Conservation (phyloP, 1,284 basidiomycete genomes). For the Naganishia liquefaciens region DNA sequence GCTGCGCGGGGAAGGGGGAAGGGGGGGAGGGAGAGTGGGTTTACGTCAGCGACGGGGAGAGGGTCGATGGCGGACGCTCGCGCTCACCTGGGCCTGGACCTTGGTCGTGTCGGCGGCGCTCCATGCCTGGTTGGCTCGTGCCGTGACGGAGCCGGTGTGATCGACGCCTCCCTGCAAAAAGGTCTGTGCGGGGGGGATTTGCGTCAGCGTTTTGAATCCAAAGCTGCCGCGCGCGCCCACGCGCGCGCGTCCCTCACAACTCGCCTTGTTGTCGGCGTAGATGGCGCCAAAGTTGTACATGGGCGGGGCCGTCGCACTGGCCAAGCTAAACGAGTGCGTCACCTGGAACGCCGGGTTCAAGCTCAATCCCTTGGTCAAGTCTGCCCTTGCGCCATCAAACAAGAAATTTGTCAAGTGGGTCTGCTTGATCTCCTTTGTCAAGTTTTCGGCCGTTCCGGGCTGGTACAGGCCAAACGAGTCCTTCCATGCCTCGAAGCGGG, state of each 20-base stretch:
- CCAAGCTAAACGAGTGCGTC: constrained; percentile 83
- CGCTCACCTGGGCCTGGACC: constrained; percentile 78
- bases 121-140: constrained; percentile 90
- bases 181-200: constrained; percentile 58
- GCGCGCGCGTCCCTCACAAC: constrained; percentile 38
- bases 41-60: neutral
- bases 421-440: constrained; percentile 84
- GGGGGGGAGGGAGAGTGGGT: constrained; percentile 32
- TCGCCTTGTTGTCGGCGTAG: constrained; percentile 80
- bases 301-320: constrained; percentile 62
- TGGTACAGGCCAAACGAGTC: constrained; percentile 75
- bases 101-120: constrained; percentile 77
- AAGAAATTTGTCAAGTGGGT: constrained; percentile 92
- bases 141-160: constrained; percentile 86
- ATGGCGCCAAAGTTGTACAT: constrained; percentile 95
- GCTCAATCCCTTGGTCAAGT: constrained; percentile 91
- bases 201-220: too few relatives aligned
- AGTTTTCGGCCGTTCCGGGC: constrained; percentile 85
- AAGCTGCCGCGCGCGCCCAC: too few relatives aligned
- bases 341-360: constrained; percentile 96
- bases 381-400: constrained; percentile 95
- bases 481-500: constrained; percentile 76
- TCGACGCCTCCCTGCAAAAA: constrained; percentile 94
- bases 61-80: neutral
- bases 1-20: constrained; percentile 63